Evolutionary conservation across 1,139 yeast species (phyloP).

Genomic region (Schwanniomyces etchellsii): DNA sequence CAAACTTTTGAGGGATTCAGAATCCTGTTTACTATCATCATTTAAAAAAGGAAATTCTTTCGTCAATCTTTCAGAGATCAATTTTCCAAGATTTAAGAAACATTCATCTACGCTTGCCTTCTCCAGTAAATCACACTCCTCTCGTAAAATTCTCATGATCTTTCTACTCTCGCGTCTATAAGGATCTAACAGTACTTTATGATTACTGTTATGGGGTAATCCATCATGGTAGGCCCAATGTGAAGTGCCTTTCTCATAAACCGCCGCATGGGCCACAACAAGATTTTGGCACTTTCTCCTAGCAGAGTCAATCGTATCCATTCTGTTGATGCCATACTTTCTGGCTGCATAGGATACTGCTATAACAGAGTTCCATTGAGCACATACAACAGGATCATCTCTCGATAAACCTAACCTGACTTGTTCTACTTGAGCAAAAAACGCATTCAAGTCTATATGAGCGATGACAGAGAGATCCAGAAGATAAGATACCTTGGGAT

Average conservation of each 20-base stretch:
- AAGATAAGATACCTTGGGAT: conserved; percentile 37
- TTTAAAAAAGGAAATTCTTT: conserved; percentile 22
- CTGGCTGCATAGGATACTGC: conserved; percentile 92
- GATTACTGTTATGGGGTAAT: conserved; percentile 41
- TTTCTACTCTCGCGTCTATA: conserved; percentile 84
- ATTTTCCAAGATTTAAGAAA: conserved; percentile 71
- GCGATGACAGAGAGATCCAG: conserved; percentile 80
- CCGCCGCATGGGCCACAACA: conserved; percentile 88
- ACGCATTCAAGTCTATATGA: conserved; percentile 89
- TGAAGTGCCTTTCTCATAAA: conserved; percentile 79
- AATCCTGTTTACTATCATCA: conserved; percentile 4
- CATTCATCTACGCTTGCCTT: conserved; percentile 97
- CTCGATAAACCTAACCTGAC: conserved; percentile 58
- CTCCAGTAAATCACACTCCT: conserved; percentile 62
- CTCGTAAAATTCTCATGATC: conserved; percentile 56
- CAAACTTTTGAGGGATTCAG: conserved; percentile 41
- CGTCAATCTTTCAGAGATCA: conserved; percentile 19
- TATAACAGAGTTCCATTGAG: conserved; percentile 85
- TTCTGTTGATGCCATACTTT: conserved; percentile 70
- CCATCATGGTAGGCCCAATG: conserved; percentile 64
- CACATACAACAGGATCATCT: conserved; percentile 85
- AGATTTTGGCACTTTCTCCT: conserved; percentile 67
- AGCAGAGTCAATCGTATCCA: conserved; percentile 70
- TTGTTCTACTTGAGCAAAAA: conserved; percentile 92
- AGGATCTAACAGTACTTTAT: conserved; percentile 88